Evolutionary conservation across 805 yeast genomes (phyloP), one percentile per base, ranked within the genome.

Genomic region (Lachancea fermentati): DNA sequence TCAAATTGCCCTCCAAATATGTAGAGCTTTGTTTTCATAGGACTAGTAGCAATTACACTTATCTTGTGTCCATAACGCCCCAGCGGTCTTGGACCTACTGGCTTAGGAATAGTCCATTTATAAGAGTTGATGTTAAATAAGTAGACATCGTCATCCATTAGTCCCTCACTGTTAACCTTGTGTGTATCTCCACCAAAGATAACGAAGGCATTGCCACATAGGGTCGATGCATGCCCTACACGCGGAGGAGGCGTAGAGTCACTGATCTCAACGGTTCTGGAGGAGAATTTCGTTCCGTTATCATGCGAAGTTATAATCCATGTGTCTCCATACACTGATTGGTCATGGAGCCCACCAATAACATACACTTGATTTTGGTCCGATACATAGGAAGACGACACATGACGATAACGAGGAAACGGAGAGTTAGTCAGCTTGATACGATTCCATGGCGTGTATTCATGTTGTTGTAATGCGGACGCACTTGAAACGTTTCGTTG

Each of bases 111-210:
- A 0, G 89, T 81, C 91, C 93, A 84, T 52, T 80, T 79, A 47
- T 77, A 68, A 1, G 89, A 78, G 36, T 81, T 78, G 46, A 84
- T 81, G 61, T 85, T 84, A 67, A 93, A 83, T 53, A 93, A 73
- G 61, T 93, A 93, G 45, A 93, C 68, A 57, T 85, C 86, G 63
- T 91, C 89, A 64, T 93, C 99, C 49, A 94, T 80, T 42, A 76
- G 78, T 4, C 87, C 87, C 36, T 74, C 75, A 55, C 83, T 87
- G 26, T 88, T 81, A 37, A 79, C 83, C 50, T 75, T 75, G 30
- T 80, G 84, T 1, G 97, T 93, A 59, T 93, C 98, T 54, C 99
- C 99, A 26, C 97, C 98, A 63, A 86, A 91, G 11, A 93, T 78
- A 33, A 93, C 88, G 55, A 82, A 93, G 1, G 97, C 97, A 57